A percentile compares a stretch with the other conserved stretches of the same genome.
Evolutionary conservation across 176 grass and related monocot genomes (phyloP).

Genomic region (Canna indica): DNA sequence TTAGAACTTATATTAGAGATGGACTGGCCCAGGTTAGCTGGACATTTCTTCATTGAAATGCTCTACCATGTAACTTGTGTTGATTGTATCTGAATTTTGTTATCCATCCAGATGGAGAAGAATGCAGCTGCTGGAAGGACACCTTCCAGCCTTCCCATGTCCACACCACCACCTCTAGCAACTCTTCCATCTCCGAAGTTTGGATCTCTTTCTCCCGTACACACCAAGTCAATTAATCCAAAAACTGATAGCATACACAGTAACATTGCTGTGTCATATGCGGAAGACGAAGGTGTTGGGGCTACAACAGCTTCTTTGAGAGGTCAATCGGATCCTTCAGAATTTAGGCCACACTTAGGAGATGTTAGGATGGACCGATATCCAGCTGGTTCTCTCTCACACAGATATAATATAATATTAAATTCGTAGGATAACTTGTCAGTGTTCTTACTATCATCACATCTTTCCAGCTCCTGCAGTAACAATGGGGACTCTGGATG

Average conservation of each 20-base stretch:
- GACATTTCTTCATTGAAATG: background rate
- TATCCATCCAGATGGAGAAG: conserved; percentile 79
- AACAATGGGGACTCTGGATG: conserved; percentile 29
- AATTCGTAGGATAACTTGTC: too few relatives aligned
- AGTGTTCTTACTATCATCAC: background rate
- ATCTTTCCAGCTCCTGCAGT: conserved; percentile 14
- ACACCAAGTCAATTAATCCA: conserved; percentile 53
- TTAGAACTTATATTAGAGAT: conserved; percentile 99
- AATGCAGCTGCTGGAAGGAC: conserved; percentile 79
- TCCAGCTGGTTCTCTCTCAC: conserved; percentile 51
- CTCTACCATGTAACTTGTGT: background rate
- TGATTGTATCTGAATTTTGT: background rate
- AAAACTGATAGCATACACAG: conserved; percentile 29
- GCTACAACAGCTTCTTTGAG: conserved; percentile 32
- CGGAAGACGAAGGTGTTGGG: conserved; percentile 36
- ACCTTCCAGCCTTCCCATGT: conserved; percentile 75
- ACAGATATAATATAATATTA: too few relatives aligned
- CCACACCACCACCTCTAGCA: conserved; percentile 83
- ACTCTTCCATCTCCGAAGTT: conserved; percentile 84
- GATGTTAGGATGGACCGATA: conserved; percentile 45
- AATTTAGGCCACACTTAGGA: conserved; percentile 33
- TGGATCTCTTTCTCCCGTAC: conserved; percentile 73
- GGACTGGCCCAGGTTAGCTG: conserved; percentile 70
- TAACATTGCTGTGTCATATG: conserved; percentile 3
- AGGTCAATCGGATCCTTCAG: conserved; percentile 32